phyloP scores from a whole-genome alignment of 2,329 filamentous ascomycete genomes.

The Epichloe sibirici region DNA sequence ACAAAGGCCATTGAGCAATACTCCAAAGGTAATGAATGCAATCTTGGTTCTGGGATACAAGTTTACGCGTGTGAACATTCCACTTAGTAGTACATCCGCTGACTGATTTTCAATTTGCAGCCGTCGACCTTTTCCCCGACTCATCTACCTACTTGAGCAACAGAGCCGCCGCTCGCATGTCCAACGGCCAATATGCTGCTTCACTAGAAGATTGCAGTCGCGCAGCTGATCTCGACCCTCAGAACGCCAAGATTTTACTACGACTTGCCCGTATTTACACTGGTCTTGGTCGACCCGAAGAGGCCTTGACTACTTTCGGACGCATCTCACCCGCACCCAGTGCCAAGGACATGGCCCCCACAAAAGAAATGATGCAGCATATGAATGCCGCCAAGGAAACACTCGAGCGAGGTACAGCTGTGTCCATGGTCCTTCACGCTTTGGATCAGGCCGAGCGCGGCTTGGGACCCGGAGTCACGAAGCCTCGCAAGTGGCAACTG shows the following conservation, averaged over 20 bases:
- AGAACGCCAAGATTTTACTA: slow-evolving; percentile 78
- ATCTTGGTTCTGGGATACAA: background rate
- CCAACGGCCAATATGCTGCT: slow-evolving; percentile 62
- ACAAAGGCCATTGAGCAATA: slow-evolving; percentile 82
- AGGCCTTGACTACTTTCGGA: slow-evolving; percentile 71
- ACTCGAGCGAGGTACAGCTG: slow-evolving; percentile 60
- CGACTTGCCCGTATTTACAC: slow-evolving; percentile 85
- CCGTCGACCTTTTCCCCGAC: slow-evolving; percentile 74
- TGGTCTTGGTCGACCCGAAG: slow-evolving; percentile 70
- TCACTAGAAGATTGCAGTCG: slow-evolving; percentile 79
- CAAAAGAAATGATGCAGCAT: slow-evolving; percentile 74
- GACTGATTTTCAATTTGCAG: slow-evolving; percentile 30
- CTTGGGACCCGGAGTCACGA: slow-evolving; percentile 61
- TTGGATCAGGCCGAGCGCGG: slow-evolving; percentile 80
- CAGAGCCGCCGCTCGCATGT: slow-evolving; percentile 88
- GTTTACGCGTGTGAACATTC: background rate
- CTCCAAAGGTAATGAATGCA: slow-evolving; percentile 60
- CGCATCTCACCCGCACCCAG: slow-evolving; percentile 71
- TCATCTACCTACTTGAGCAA: slow-evolving; percentile 90
- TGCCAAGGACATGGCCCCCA: slow-evolving; percentile 73
- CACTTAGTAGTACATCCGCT: background rate
- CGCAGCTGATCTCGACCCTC: slow-evolving; percentile 71
- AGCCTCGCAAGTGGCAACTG: slow-evolving; percentile 86
- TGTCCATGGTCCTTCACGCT: slow-evolving; percentile 85
- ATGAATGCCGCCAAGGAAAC: slow-evolving; percentile 69